Evolutionary conservation across 192 early-diverging fungal species (phyloP), one percentile per base, ranked within the genome.

Genomic region (Borealophlyctis nickersoniae): DNA sequence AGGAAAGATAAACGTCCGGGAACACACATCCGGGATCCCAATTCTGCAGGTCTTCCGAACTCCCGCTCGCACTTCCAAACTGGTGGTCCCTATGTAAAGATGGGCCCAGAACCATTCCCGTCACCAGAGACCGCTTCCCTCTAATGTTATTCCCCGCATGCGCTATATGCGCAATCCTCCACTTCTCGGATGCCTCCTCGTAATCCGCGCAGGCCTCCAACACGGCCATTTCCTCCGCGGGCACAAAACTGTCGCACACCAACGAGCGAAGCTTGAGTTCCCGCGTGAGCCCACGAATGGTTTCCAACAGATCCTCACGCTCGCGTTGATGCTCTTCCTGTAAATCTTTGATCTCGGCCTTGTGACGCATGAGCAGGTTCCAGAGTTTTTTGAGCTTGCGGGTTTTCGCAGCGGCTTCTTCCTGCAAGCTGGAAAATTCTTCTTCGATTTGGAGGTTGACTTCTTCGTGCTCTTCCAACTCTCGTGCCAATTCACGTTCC

Each of bases 121-220:
- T 60, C 35, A 81, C 69, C 22, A 82, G 53, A 35, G 73, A 68
- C 27, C 80, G 68, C 48, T 80, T 82, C 22, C 84, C 84, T 23
- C 76, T 77, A 48, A 85, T 81, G 60, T 86, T 82, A 50, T 84
- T 85, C 22, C 82, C 84, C 5, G 80, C 82, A 57, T 84, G 82
- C 4, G 73, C 78, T 31, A 81, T 73, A 52, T 81, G 79, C 11
- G 71, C 73, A 13, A 85, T 60, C 33, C 78, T 57, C 82, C 84
- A 85, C 65, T 82, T 81, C 52, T 84, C 84, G 24, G 75, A 70
- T 1, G 74, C 66, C 59, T 82, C 84, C 51, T 85, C 82, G 51
- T 82, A 86, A 48, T 80, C 81, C 9, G 82, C 77, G 60, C 64
- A 72, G 5, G 73, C 71, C 56, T 86, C 80, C 9, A 86, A 50